phyloP scores from a whole-genome alignment of 2,329 filamentous ascomycete species.

The Canariomyces notabilis region DNA sequence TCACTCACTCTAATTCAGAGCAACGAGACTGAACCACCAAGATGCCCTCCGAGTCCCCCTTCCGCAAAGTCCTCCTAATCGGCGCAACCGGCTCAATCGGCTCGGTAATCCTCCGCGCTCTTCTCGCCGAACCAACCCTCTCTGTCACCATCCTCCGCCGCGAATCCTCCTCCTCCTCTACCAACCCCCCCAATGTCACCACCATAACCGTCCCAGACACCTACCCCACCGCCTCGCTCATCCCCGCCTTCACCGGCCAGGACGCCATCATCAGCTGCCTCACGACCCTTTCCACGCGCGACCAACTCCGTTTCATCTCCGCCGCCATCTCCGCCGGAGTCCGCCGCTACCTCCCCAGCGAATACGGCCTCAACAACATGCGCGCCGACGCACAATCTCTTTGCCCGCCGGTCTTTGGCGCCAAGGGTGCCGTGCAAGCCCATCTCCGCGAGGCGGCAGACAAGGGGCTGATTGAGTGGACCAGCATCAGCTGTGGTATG shows the following conservation, averaged over 20 bases:
- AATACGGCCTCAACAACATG: slow-evolving; percentile 41
- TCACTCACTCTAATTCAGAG: too few species aligned
- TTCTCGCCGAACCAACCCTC: slow-evolving; percentile 27
- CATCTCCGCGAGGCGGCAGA: slow-evolving; percentile 25
- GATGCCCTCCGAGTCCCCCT: too few species aligned
- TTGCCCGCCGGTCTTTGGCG: slow-evolving; percentile 24
- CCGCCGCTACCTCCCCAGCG: slow-evolving; percentile 49
- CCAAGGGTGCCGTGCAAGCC: slow-evolving; percentile 28
- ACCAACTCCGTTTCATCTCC: slow-evolving; percentile 49
- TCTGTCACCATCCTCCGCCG: slow-evolving; percentile 28
- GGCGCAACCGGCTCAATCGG: slow-evolving; percentile 31
- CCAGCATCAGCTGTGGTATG: slow-evolving; percentile 27
- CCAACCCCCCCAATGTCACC: slow-evolving; percentile 17
- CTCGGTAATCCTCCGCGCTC: slow-evolving; percentile 26
- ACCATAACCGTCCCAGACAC: slow-evolving; percentile 27
- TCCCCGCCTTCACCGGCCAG: slow-evolving; percentile 24
- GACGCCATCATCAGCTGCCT: slow-evolving; percentile 41
- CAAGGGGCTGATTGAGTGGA: slow-evolving; percentile 30
- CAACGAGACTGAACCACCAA: too few species aligned
- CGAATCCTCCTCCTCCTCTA: slow-evolving; percentile 24
- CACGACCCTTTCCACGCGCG: slow-evolving; percentile 26
- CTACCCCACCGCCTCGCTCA: slow-evolving; percentile 25
- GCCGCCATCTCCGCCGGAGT: slow-evolving; percentile 52
- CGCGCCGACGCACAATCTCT: slow-evolving; percentile 25
- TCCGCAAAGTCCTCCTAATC: slow-evolving; percentile 29